Conservation (phyloP, 768 basidiomycete species). For the Hygrophoropsis aurantiaca region DNA sequence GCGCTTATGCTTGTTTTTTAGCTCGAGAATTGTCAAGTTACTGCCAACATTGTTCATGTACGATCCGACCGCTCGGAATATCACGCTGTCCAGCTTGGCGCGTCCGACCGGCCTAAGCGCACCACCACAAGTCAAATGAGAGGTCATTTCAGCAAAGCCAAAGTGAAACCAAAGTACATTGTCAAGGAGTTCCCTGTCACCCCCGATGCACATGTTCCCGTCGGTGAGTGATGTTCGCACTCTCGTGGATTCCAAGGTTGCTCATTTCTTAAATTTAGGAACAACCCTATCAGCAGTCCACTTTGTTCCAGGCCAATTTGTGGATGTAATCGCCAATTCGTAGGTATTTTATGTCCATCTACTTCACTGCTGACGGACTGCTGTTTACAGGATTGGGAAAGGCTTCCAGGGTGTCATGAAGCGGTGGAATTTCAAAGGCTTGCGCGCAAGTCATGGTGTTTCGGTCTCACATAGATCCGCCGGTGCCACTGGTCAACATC, state of each 20-base stretch:
- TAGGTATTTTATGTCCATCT: no score
- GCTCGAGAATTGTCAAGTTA: conserved; percentile 90
- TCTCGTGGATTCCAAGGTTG: no score
- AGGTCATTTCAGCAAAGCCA: conserved; percentile 86
- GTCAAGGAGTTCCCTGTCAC: conserved; percentile 90
- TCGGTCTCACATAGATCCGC: conserved; percentile 91
- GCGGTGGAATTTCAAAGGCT: conserved; percentile 88
- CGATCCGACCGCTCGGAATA: conserved; percentile 70
- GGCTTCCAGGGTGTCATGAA: conserved; percentile 99
- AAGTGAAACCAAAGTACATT: conserved; percentile 77
- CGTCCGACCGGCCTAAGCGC: conserved; percentile 71
- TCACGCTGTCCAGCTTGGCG: conserved; percentile 93
- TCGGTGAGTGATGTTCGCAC: conserved; percentile 83
- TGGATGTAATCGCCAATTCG: conserved; percentile 91
- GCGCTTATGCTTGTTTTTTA: conserved; percentile 27
- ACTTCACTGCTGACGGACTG: conserved; percentile 13
- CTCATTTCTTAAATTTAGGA: conserved; percentile 43
- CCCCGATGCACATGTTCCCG: conserved; percentile 83
- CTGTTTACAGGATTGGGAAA: conserved; percentile 77
- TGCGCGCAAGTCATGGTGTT: conserved; percentile 93
- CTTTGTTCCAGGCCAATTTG: conserved; percentile 95
- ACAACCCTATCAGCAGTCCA: conserved; percentile 89
- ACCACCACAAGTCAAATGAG: conserved; percentile 77
- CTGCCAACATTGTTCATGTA: conserved; percentile 67
- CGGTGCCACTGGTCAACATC: conserved; percentile 93